Evolutionary conservation across 1,284 basidiomycete genomes (phyloP), one percentile per base, ranked within the genome.

Genomic region (Earliella scabrosa): DNA sequence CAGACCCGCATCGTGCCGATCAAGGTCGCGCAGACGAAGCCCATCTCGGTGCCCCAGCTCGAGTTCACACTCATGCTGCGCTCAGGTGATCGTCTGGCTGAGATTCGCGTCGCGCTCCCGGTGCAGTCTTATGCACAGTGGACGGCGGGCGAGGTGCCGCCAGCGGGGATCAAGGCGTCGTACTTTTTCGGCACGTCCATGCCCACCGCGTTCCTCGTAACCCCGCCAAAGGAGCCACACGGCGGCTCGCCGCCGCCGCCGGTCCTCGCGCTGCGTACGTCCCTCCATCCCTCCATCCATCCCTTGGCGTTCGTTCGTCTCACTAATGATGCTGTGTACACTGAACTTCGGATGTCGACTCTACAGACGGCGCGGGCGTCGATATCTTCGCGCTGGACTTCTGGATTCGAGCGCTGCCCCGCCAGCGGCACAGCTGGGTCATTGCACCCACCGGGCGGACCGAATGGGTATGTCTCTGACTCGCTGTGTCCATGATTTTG

Each of bases 291-390:
- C n/a, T n/a, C n/a, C n/a, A n/a, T n/a, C n/a, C n/a, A n/a, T n/a
- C n/a, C n/a, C n/a, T n/a, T n/a, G n/a, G n/a, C n/a, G n/a, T n/a
- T n/a, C n/a, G n/a, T n/a, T n/a, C n/a, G n/a, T n/a, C n/a, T n/a
- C n/a, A n/a, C 20, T 52, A 47, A 45, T 20, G 8, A 49, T 45
- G 21, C 26, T 45, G 10, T 23, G 21, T 21, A 10, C 31, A 20
- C 18, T 20, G 2, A 14, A 4, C 36, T 16, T 26, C 2, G n/a
- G 13, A 29, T 38, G 35, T 23, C 9, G 4, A 20, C 16, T 6
- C 9, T 20, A 29, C 45, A 87, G 92, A 94, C 67, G 92, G 92
- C 4, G 91, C 92, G 2, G 92, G 92, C 0, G 88, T 90, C 7
- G 86, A 92, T 56, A 79, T 90, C 16, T 64, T 86, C 23, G 63